Conservation (phyloP, 2,329 filamentous ascomycete genomes). For the Pestalotiopsis sp. region DNA sequence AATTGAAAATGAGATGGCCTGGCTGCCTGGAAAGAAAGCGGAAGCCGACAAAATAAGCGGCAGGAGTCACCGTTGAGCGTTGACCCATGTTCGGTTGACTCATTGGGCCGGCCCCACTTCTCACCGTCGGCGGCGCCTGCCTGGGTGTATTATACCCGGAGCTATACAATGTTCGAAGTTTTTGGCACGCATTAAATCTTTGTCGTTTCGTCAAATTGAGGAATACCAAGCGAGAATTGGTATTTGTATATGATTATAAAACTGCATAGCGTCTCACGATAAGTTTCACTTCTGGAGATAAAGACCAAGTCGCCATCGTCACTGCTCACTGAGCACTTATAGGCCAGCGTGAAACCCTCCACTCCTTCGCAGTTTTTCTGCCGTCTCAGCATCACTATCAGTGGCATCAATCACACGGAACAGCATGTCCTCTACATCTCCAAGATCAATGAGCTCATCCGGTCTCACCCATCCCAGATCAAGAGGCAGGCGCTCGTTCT, state of each 20-base stretch:
- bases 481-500: constrained; percentile 3
- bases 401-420: background rate
- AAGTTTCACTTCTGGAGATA: too few relatives aligned
- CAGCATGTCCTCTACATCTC: background rate
- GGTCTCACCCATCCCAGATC: constrained; percentile 6
- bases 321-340: background rate
- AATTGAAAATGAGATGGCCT: background rate
- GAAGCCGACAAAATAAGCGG: background rate
- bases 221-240: too few relatives aligned
- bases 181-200: too few relatives aligned
- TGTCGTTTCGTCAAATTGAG: too few relatives aligned
- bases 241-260: too few relatives aligned
- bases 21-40: background rate
- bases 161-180: background rate
- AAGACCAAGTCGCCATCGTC: background rate
- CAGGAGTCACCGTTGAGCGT: background rate
- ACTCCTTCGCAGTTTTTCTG: background rate
- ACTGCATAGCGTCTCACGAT: too few relatives aligned
- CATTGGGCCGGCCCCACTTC: background rate
- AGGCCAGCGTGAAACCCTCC: background rate
- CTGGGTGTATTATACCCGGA: background rate
- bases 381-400: background rate
- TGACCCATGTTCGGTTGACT: background rate
- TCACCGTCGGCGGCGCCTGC: background rate
- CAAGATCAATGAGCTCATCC: background rate